Evolutionary conservation across 2,329 filamentous ascomycete species (phyloP).

Genomic region (Phaeosphaeria sp.): DNA sequence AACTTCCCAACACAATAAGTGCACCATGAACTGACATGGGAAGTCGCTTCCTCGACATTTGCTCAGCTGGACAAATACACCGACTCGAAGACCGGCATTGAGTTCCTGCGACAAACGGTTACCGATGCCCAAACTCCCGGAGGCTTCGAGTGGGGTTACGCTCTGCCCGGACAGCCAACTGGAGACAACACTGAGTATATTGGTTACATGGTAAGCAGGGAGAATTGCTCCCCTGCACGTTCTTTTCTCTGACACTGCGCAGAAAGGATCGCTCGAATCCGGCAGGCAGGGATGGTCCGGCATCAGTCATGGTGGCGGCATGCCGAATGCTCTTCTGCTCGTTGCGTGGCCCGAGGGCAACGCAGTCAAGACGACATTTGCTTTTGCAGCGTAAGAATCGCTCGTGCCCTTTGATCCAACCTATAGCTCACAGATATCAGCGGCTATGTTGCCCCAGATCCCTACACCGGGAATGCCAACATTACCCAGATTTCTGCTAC

Average conservation of each 20-base stretch:
- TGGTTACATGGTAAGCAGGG: slow-evolving; percentile 42
- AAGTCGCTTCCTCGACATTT: slow-evolving; percentile 32
- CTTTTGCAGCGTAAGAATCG: slow-evolving; percentile 34
- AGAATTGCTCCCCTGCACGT: neutral
- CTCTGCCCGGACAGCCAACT: slow-evolving; percentile 31
- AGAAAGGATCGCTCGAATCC: slow-evolving; percentile 39
- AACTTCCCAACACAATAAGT: slow-evolving; percentile 6
- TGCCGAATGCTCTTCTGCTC: slow-evolving; percentile 44
- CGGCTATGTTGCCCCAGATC: slow-evolving; percentile 65
- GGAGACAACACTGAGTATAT: slow-evolving; percentile 45
- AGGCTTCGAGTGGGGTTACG: slow-evolving; percentile 46
- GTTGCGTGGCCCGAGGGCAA: slow-evolving; percentile 39
- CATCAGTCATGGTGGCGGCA: slow-evolving; percentile 45
- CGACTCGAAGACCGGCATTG: slow-evolving; percentile 39
- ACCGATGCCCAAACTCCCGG: slow-evolving; percentile 34
- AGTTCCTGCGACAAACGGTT: slow-evolving; percentile 39
- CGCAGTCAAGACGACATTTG: slow-evolving; percentile 41
- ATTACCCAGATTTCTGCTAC: slow-evolving; percentile 66
- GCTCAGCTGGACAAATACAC: slow-evolving; percentile 44
- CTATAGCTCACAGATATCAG: slow-evolving; percentile 31
- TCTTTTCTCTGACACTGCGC: slow-evolving; percentile 13
- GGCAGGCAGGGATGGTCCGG: slow-evolving; percentile 46
- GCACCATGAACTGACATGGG: slow-evolving; percentile 12
- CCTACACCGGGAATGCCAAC: slow-evolving; percentile 68
- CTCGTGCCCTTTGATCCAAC: neutral